Base-by-base conservation (phyloP, 495 filamentous ascomycete species). In the Daldinia decipiens region DNA sequence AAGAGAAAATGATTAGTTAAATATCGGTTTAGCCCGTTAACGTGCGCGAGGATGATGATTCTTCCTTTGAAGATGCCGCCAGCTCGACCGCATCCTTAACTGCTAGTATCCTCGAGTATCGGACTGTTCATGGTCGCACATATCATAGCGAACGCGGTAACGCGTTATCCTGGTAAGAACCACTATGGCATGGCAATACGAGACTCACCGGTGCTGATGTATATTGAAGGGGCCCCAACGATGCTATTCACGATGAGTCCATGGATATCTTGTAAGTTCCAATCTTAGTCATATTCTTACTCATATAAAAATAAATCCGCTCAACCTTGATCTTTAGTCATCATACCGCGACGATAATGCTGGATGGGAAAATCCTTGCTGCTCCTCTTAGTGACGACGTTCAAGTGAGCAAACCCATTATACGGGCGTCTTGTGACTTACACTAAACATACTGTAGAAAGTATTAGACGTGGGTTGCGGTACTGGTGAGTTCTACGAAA, bases 41-140 rank as follows among this genome's bases (percentile, higher is more conserved):
- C 0, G 70, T 73, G 2, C 68, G 62, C 50, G 76, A 78, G 12
- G 68, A 74, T 34, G 70, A 59, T 13, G 76, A 78, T 53, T 78
- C 76, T 5, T 65, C 76, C 19, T 75, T 69, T 45, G 74, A 73
- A 24, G 76, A 76, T 39, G 69, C 55, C 24, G 72, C 68, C 29
- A 76, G 74, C 34, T 78, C 76, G 12, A 87, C 84, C 6, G 80
- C 81, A 1, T 85, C 84, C 6, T 62, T 86, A 12, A 77, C 77
- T 13, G 77, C 79, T 0, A 81, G 77, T 34, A 82, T 86, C 15
- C 68, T 82, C 8, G 74, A 84, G 21, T 85, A 84, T 62, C 76
- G 80, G 21, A 77, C 71, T 11, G 56, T 82, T 21, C 70, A 82
- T 51, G 80, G 79, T 32, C 71, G 81, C 43, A 82, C 76, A 1